phyloP scores from a whole-genome alignment of 2,329 filamentous ascomycete genomes.

The Huntiella abstrusa region DNA sequence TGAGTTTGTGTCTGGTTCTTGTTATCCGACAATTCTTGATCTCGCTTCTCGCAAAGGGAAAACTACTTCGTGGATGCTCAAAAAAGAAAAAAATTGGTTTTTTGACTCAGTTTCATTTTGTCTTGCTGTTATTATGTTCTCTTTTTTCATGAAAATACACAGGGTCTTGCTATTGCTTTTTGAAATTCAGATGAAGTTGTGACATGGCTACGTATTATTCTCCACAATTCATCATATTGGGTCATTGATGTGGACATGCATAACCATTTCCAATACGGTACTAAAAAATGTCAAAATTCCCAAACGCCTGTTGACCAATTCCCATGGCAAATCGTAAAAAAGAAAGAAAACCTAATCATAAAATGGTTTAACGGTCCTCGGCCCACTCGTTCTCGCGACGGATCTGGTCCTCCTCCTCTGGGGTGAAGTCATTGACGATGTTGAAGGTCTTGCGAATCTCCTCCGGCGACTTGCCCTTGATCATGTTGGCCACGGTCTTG shows the following conservation, averaged over 20 bases:
- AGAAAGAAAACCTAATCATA: background rate
- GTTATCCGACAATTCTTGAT: background rate
- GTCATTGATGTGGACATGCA: too few species aligned
- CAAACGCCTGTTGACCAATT: background rate
- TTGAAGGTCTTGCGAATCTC: conserved; percentile 99
- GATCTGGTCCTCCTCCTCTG: conserved; percentile 97
- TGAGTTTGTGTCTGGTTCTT: background rate
- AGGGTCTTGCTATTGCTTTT: conserved; percentile 7
- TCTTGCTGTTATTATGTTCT: conserved; percentile 2
- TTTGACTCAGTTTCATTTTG: background rate
- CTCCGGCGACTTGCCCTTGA: conserved; percentile 98
- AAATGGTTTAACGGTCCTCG: conserved; percentile 47
- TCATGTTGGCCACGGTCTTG: conserved; percentile 99
- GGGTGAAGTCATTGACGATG: conserved; percentile 98
- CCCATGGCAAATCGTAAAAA: conserved; percentile 1
- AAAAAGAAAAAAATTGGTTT: conserved; percentile 3
- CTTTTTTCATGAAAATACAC: conserved; percentile 6
- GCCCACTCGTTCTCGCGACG: conserved; percentile 83
- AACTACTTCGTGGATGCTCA: conserved; percentile 1
- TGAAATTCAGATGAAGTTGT: background rate
- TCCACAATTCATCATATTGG: too few species aligned
- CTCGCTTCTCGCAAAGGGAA: background rate
- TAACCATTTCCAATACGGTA: background rate
- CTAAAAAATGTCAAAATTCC: background rate
- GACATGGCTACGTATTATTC: too few species aligned